Percentiles rank a stretch among this genome's conserved stretches.
phyloP scores from a whole-genome alignment of 495 filamentous ascomycete genomes.

The Talaromyces liani region DNA sequence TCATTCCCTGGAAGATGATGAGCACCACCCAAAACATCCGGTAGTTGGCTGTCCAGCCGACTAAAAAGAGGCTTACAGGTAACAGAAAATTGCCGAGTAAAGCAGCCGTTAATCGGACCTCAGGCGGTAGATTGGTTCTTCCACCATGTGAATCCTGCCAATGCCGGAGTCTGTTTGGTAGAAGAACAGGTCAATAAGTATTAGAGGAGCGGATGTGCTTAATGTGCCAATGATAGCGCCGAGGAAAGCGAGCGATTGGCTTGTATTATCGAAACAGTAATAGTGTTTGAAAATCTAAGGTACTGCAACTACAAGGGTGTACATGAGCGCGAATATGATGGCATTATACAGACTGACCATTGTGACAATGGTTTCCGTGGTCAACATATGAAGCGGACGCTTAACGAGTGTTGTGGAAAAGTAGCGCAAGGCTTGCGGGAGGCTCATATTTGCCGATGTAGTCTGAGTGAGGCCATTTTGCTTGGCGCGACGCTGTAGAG shows the following conservation, averaged over 20 bases:
- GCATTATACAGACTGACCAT: no score
- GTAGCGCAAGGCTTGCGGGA: no score
- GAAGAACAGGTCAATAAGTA: neutral
- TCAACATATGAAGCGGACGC: no score
- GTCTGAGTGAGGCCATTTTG: no score
- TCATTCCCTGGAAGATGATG: neutral
- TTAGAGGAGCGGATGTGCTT: neutral
- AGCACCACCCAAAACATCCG: neutral
- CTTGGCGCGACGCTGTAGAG: no score
- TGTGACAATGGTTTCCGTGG: no score
- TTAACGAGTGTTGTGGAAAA: no score
- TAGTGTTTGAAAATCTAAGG: no score
- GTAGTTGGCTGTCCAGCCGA: neutral
- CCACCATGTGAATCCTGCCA: neutral
- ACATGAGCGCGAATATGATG: no score
- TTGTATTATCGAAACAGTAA: no score
- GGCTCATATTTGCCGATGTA: no score
- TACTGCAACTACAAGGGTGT: no score
- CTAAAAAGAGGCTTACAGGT: neutral
- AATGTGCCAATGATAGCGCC: neutral
- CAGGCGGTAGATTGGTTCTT: neutral
- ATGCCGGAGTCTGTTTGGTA: neutral
- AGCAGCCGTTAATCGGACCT: neutral
- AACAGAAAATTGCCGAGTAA: neutral
- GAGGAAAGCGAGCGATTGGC: neutral